Conservation (phyloP, 805 yeast genomes). For the Geotrichum ghanense region DNA sequence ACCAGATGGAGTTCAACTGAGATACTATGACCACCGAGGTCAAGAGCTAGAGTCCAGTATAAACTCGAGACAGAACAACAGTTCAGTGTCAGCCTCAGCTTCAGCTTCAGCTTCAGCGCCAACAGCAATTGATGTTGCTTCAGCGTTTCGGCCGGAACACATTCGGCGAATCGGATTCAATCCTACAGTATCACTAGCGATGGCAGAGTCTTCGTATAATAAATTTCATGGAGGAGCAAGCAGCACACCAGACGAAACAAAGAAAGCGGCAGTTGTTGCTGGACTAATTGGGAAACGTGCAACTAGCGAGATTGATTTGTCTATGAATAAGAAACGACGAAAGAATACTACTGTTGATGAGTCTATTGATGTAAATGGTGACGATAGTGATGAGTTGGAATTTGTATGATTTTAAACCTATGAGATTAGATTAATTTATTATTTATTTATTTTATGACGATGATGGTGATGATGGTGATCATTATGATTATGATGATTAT, state of each 20-base stretch:
- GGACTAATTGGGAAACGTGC: constrained; percentile 2
- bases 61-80: too few relatives aligned
- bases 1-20: constrained; percentile 17
- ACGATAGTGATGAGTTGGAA: constrained; percentile 29
- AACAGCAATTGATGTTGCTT: neutral
- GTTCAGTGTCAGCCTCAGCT: too few relatives aligned
- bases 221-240: constrained; percentile 20
- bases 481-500: too few relatives aligned
- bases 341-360: neutral
- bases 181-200: constrained; percentile 20
- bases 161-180: constrained; percentile 21
- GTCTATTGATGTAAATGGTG: constrained; percentile 16
- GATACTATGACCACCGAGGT: constrained; percentile 17
- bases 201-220: constrained; percentile 27
- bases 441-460: too few relatives aligned
- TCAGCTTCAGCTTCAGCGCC: constrained; percentile 5
- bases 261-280: neutral
- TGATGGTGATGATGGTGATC: too few relatives aligned
- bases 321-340: constrained; percentile 1
- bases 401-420: constrained; percentile 5
- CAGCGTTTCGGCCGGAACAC: constrained; percentile 15
- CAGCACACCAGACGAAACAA: neutral
- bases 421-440: too few relatives aligned
- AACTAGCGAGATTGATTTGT: constrained; percentile 6
- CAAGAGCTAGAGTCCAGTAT: constrained; percentile 3